Evolutionary conservation across 2,329 filamentous ascomycete genomes (phyloP).

Genomic region (Fusarium brachygibbosum): DNA sequence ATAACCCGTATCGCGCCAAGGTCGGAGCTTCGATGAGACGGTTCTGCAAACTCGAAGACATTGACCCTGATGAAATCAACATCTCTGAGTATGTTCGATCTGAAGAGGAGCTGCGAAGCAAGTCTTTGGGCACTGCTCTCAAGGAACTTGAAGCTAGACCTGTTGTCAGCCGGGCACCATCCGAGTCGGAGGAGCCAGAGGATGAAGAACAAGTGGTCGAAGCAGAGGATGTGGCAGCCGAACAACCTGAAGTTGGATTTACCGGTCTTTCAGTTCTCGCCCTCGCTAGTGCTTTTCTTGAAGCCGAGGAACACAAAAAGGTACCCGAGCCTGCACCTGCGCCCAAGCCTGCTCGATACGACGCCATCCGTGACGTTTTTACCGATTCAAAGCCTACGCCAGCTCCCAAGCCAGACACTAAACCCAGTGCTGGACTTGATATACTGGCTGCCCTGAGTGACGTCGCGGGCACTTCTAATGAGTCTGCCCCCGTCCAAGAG

Average conservation of each 20-base stretch:
- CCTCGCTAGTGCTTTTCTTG: constrained; percentile 52
- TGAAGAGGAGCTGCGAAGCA: constrained; percentile 52
- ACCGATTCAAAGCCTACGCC: constrained; percentile 54
- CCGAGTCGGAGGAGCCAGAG: constrained; percentile 49
- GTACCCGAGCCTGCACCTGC: constrained; percentile 39
- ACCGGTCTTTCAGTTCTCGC: constrained; percentile 51
- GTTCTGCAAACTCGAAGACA: constrained; percentile 55
- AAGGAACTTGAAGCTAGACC: constrained; percentile 53
- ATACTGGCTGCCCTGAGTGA: constrained; percentile 55
- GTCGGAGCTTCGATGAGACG: constrained; percentile 54
- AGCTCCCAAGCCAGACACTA: constrained; percentile 45
- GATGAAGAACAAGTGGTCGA: constrained; percentile 43
- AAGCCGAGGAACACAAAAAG: constrained; percentile 49
- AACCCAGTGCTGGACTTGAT: constrained; percentile 49
- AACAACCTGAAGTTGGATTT: constrained; percentile 48
- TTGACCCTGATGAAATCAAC: constrained; percentile 53
- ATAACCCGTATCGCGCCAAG: constrained; percentile 54
- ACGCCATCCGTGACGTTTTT: constrained; percentile 60
- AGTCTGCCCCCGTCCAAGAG: constrained; percentile 27
- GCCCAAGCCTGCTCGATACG: constrained; percentile 53
- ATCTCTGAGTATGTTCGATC: constrained; percentile 53
- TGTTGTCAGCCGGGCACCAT: constrained; percentile 45
- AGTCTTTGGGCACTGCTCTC: constrained; percentile 55
- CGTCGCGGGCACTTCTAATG: constrained; percentile 48
- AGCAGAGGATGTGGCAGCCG: constrained; percentile 41